Conservation (phyloP, 2,329 filamentous ascomycete species). For the Fusarium poae region DNA sequence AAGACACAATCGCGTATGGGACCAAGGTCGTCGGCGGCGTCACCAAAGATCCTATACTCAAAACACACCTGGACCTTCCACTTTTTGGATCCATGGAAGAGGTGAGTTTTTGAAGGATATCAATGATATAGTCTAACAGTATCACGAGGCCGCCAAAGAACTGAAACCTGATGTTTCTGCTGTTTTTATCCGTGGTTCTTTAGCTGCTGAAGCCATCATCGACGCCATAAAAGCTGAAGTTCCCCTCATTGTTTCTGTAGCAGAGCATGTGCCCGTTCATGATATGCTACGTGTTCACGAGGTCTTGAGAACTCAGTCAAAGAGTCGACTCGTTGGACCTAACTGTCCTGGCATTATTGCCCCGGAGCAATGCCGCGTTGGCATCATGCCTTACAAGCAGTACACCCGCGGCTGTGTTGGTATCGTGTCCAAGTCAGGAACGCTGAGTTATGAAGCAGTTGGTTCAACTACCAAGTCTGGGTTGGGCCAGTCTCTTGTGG, state of each 20-base stretch:
- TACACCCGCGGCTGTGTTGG: slow-evolving; percentile 73
- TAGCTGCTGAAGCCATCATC: slow-evolving; percentile 76
- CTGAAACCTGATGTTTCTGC: slow-evolving; percentile 73
- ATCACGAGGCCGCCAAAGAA: slow-evolving; percentile 50
- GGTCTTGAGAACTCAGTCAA: slow-evolving; percentile 77
- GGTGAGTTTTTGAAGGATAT: slow-evolving; percentile 29
- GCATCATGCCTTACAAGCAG: slow-evolving; percentile 59
- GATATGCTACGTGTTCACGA: slow-evolving; percentile 79
- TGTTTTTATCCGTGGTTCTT: slow-evolving; percentile 78
- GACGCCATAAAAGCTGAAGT: slow-evolving; percentile 84
- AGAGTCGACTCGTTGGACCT: slow-evolving; percentile 80
- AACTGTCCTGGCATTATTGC: slow-evolving; percentile 86
- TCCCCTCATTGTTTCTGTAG: slow-evolving; percentile 81
- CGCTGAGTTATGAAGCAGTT: slow-evolving; percentile 83
- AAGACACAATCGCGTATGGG: slow-evolving; percentile 56
- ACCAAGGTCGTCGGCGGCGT: slow-evolving; percentile 57
- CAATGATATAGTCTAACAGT: neutral
- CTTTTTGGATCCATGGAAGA: slow-evolving; percentile 54
- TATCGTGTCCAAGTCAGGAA: slow-evolving; percentile 84
- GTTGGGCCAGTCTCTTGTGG: slow-evolving; percentile 80
- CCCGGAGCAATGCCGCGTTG: slow-evolving; percentile 71
- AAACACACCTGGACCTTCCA: slow-evolving; percentile 52
- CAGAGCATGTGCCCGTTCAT: slow-evolving; percentile 83
- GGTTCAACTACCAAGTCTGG: slow-evolving; percentile 80
- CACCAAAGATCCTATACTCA: slow-evolving; percentile 54